Base-by-base conservation (phyloP, 75 land plant genomes). In the Selaginella moellendorffii region DNA sequence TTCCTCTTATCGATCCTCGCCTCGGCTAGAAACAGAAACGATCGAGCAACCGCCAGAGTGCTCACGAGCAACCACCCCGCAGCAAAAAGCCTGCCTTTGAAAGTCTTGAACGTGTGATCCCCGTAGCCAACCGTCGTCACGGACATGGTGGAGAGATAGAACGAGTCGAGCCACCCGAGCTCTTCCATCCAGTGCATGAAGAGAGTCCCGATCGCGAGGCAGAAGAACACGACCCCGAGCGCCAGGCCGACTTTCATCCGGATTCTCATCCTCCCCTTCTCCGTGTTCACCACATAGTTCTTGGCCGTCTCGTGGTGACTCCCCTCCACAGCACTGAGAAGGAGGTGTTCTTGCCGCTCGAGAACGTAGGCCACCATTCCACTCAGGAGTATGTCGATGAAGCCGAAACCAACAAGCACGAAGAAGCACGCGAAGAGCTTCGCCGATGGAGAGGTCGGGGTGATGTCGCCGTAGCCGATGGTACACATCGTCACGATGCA, bases 401-500 rank as follows among this genome's bases (percentile, higher is more conserved):
- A 90, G 0, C 96, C 96, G 59, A 89, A 86, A 0, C 96, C 96
- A 14, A 86, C 67, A 24, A 89, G 67, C 65, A 89, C 91, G 67
- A 86, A 86, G 26, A 74, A 0, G 29, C 85, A 77, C 0, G 96
- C 76, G 72, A 86, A 86, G 26, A 86, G 27, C 79, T 89, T 89
- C 20, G 96, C 74, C 1, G 69, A 22, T 0, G 80, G 64, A 30
- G 80, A 75, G 29, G 61, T 53, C 2, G 96, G 96, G 23, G 82
- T 83, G 0, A 89, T 89, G 72, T 89, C 96, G 1, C 96, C 96
- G 58, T 89, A 89, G 0, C 96, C 96, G 63, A 89, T 83, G 2
- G 96, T 89, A 62, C 96, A 89, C 91, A 89, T 83, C 24, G 91
- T 89, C 5, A 89, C 96, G 27, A 89, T 80, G 60, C 87, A 86